Conservation (phyloP, 495 filamentous ascomycete genomes). For the Lepidopterella palustris region DNA sequence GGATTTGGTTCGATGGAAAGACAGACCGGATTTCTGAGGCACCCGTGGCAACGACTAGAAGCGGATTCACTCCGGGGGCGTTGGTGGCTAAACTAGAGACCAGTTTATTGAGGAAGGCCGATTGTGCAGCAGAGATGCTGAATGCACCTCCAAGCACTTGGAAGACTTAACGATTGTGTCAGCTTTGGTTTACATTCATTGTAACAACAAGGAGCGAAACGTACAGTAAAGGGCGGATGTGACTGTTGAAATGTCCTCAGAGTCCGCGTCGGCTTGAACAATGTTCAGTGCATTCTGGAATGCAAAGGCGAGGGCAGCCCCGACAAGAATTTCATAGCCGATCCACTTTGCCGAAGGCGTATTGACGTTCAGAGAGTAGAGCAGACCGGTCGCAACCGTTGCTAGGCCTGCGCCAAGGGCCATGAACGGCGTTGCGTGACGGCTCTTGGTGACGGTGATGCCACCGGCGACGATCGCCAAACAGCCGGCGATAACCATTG, state of each 20-base stretch:
- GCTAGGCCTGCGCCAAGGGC: conserved; percentile 4
- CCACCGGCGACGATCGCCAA: background rate
- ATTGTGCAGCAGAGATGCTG: conserved; percentile 23
- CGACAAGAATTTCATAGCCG: conserved; percentile 19
- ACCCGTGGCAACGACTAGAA: conserved; percentile 42
- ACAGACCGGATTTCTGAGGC: conserved; percentile 46
- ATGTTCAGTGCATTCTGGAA: conserved; percentile 18
- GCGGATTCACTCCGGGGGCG: conserved; percentile 42
- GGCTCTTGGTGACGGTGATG: background rate
- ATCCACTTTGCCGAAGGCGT: conserved; percentile 16
- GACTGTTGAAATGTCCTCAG: conserved; percentile 25
- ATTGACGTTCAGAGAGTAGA: conserved; percentile 18
- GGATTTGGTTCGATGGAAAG: conserved; percentile 42
- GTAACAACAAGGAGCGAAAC: background rate
- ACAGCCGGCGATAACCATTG: conserved; percentile 4
- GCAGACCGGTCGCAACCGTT: conserved; percentile 13
- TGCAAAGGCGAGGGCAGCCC: conserved; percentile 13
- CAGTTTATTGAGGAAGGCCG: conserved; percentile 28
- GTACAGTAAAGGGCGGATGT: conserved; percentile 27
- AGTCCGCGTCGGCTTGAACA: conserved; percentile 17
- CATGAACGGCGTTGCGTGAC: conserved; percentile 13
- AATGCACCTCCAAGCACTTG: conserved; percentile 27
- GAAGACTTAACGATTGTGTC: conserved; percentile 19
- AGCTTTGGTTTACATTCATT: background rate
- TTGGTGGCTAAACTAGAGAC: conserved; percentile 10